phyloP scores from a whole-genome alignment of 306 rosid species.

The Rosa rugosa region DNA sequence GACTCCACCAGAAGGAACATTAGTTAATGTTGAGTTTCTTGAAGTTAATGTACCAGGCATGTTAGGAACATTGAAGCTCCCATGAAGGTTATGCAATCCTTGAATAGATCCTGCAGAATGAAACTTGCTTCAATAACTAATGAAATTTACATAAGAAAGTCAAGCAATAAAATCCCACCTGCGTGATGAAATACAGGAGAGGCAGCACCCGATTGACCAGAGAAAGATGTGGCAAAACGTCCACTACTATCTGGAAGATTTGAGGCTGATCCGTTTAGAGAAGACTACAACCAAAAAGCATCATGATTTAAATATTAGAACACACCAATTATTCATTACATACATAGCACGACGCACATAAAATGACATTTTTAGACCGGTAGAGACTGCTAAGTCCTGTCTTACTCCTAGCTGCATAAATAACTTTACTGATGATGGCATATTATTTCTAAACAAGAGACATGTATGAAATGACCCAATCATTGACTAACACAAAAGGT shows the following conservation, averaged over 20 bases:
- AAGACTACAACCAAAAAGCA: constrained; percentile 61
- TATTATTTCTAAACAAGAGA: not conserved
- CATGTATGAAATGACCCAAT: not conserved
- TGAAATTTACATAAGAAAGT: constrained; percentile 27
- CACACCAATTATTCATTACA: not conserved
- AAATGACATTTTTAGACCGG: not conserved
- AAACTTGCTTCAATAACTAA: constrained; percentile 35
- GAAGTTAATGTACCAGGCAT: constrained; percentile 68
- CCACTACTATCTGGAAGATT: constrained; percentile 84
- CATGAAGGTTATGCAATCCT: constrained; percentile 86
- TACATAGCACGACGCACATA: not conserved
- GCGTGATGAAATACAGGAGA: constrained; percentile 87
- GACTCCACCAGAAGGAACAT: constrained; percentile 83
- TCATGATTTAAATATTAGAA: constrained; percentile 4
- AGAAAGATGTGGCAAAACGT: constrained; percentile 80
- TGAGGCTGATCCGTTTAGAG: constrained; percentile 86
- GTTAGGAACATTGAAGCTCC: constrained; percentile 88
- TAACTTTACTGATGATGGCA: not conserved
- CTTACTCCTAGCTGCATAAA: not conserved
- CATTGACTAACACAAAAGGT: not conserved
- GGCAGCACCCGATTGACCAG: constrained; percentile 97
- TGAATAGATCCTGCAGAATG: constrained; percentile 69
- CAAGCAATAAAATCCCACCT: constrained; percentile 61
- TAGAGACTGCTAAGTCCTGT: not conserved
- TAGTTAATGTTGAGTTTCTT: constrained; percentile 75